Conservation (phyloP, 23 red algal species). For the Gracilaria gracilis region DNA sequence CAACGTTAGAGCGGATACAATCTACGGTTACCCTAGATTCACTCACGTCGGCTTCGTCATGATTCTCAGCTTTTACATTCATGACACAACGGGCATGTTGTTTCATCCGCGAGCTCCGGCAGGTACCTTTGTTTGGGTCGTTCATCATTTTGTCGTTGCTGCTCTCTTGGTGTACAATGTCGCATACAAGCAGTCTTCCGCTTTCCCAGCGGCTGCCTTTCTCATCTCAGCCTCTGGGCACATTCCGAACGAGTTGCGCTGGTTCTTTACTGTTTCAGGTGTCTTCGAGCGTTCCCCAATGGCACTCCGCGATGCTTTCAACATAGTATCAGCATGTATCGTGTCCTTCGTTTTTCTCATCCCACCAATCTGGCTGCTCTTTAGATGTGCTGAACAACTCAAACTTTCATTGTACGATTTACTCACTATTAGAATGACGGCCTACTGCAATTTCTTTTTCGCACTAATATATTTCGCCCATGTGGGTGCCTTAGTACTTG, state of each 20-base stretch:
- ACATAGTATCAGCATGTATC: neutral
- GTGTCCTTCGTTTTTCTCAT: neutral
- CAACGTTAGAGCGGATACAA: neutral
- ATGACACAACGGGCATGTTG: conserved; percentile 45
- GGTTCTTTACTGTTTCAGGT: conserved; percentile 31
- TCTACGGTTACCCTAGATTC: conserved; percentile 44
- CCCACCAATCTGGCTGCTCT: conserved; percentile 29
- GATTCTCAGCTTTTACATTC: conserved; percentile 62
- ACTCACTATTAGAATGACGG: conserved; percentile 22
- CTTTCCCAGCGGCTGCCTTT: conserved; percentile 63
- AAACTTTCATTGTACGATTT: conserved; percentile 23
- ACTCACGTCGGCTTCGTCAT: conserved; percentile 59
- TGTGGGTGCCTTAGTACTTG: neutral
- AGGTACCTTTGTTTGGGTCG: conserved; percentile 11
- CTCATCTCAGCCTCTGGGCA: conserved; percentile 68
- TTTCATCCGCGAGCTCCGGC: conserved; percentile 38
- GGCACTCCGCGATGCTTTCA: neutral
- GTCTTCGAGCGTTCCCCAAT: neutral
- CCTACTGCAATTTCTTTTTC: conserved; percentile 63
- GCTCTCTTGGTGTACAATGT: conserved; percentile 45
- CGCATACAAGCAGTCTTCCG: conserved; percentile 35
- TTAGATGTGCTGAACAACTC: conserved; percentile 13
- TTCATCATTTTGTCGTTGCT: conserved; percentile 52
- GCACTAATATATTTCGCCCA: conserved; percentile 48
- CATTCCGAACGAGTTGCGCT: conserved; percentile 64